Evolutionary conservation across 1,139 yeast genomes (phyloP).

Genomic region (Diutina neorugosa): DNA sequence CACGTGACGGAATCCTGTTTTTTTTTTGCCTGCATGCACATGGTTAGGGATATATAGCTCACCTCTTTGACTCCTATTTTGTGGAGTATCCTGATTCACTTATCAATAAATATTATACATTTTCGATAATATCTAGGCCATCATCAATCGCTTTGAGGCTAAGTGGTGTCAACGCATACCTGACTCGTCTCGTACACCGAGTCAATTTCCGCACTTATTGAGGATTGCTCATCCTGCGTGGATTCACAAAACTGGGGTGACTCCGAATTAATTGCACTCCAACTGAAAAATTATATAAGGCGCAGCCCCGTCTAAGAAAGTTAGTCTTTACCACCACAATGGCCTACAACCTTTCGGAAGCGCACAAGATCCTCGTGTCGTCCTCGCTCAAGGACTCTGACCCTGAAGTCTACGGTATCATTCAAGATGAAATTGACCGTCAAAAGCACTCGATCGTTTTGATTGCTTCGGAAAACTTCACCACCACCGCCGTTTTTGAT

Average conservation of each 20-base stretch:
- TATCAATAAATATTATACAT: neutral
- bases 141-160: neutral
- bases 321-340: neutral
- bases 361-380: slow-evolving; percentile 4
- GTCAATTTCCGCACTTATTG: neutral
- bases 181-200: neutral
- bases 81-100: neutral
- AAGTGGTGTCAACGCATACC: neutral
- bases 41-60: neutral
- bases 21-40: neutral
- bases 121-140: neutral
- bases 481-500: slow-evolving; percentile 90
- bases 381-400: slow-evolving; percentile 22
- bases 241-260: neutral
- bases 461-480: slow-evolving; percentile 91
- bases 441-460: slow-evolving; percentile 84
- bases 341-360: slow-evolving; percentile 3
- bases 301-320: neutral
- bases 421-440: slow-evolving; percentile 63
- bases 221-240: neutral
- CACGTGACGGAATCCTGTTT: neutral
- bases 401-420: slow-evolving; percentile 75
- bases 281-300: slow-evolving; percentile 3
- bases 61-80: neutral
- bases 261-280: neutral